phyloP scores from a whole-genome alignment of 225 moss, liverwort and hornwort species.

The Ulota crispa region DNA sequence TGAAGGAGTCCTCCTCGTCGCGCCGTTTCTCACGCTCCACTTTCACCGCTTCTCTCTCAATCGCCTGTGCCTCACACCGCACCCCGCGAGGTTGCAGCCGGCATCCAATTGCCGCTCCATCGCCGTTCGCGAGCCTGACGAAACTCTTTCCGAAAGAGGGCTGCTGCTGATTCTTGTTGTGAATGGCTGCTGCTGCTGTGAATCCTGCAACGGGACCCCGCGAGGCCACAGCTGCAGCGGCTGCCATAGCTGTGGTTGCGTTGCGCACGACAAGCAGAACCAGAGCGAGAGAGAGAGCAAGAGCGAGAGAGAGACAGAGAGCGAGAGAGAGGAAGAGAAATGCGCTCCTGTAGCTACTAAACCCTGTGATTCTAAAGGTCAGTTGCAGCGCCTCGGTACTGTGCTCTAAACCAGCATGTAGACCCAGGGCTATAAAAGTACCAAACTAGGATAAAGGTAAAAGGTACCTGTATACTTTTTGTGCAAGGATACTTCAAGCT shows the following conservation, averaged over 20 bases:
- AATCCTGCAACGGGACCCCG: slow-evolving; percentile 23
- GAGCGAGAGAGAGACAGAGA: not conserved
- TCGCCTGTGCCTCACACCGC: slow-evolving; percentile 54
- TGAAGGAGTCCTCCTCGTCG: slow-evolving; percentile 46
- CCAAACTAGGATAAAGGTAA: no score
- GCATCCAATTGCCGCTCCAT: not conserved
- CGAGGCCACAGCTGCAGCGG: slow-evolving; percentile 47
- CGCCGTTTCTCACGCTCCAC: slow-evolving; percentile 24
- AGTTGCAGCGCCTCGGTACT: not conserved
- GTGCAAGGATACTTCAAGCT: no score
- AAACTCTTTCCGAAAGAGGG: not conserved
- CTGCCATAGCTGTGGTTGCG: slow-evolving; percentile 41
- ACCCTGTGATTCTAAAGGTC: slow-evolving; percentile 1
- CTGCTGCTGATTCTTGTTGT: not conserved
- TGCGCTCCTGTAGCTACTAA: not conserved
- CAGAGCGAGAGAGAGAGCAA: not conserved
- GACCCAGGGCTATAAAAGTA: no score
- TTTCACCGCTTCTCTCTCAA: slow-evolving; percentile 46
- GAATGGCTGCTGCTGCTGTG: not conserved
- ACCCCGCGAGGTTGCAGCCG: slow-evolving; percentile 15
- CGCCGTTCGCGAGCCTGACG: not conserved
- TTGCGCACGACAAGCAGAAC: not conserved
- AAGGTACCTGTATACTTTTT: no score
- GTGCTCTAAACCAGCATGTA: no score
- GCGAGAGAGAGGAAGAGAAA: not conserved